Conservation (phyloP, 352 stramenopile species). For the Globisporangium megalacanthum region DNA sequence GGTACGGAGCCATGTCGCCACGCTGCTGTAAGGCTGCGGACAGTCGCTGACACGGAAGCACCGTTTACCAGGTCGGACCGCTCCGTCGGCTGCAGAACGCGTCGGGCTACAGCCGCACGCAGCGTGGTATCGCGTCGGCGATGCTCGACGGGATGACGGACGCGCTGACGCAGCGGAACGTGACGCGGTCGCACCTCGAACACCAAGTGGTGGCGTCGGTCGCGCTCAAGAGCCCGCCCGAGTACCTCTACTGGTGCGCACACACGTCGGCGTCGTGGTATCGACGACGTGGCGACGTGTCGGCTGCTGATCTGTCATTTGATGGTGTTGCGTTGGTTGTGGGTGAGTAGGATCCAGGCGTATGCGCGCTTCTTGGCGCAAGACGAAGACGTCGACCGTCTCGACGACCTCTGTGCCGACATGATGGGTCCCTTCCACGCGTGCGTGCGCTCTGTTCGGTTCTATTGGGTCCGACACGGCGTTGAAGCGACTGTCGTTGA, state of each 20-base stretch:
- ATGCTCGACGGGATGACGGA: conserved; percentile 75
- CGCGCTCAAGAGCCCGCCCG: conserved; percentile 55
- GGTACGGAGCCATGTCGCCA: conserved; percentile 18
- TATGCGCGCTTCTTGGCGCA: conserved; percentile 78
- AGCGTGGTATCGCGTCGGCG: conserved; percentile 54
- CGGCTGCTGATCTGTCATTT: background rate
- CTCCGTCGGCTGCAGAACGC: conserved; percentile 79
- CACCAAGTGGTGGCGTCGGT: conserved; percentile 67
- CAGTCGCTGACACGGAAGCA: background rate
- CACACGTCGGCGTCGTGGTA: background rate
- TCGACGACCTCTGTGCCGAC: conserved; percentile 75
- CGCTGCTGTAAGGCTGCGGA: background rate
- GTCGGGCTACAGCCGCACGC: conserved; percentile 62
- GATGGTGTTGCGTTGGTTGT: background rate
- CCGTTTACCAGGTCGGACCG: conserved; percentile 41
- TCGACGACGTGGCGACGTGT: background rate
- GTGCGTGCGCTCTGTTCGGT: conserved; percentile 14
- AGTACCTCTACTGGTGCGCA: conserved; percentile 84
- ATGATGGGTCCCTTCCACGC: conserved; percentile 74
- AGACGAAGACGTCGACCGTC: conserved; percentile 68
- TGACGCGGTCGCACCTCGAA: conserved; percentile 80
- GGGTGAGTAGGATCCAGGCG: conserved; percentile 52
- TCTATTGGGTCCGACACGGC: background rate
- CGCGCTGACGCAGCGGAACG: conserved; percentile 65
- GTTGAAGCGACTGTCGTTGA: background rate